Conservation (phyloP, 2,329 filamentous ascomycete genomes). For the Fusarium robinianum region DNA sequence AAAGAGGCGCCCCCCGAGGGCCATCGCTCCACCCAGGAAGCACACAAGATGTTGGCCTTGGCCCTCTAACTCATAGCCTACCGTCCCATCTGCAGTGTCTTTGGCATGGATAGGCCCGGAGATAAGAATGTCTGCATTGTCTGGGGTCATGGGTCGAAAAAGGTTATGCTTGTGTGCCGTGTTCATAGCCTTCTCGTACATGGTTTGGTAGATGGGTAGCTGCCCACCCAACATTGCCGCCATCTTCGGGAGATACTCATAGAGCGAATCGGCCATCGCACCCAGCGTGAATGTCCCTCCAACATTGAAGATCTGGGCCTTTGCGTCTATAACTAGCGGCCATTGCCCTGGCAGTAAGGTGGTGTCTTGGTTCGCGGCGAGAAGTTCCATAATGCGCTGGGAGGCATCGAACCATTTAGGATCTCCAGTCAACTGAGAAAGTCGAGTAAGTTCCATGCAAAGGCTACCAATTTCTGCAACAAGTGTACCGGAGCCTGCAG, state of each 20-base stretch:
- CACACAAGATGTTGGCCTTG: conserved; percentile 53
- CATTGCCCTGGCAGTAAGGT: conserved; percentile 75
- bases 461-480: conserved; percentile 63
- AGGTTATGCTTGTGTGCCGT: conserved; percentile 61
- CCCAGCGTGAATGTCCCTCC: conserved; percentile 52
- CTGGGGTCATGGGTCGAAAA: conserved; percentile 64
- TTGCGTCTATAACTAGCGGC: conserved; percentile 51
- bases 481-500: conserved; percentile 45
- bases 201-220: conserved; percentile 57
- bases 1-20: conserved; percentile 52
- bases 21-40: conserved; percentile 57
- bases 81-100: conserved; percentile 39
- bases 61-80: conserved; percentile 41
- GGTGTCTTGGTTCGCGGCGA: conserved; percentile 66
- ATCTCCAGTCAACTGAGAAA: conserved; percentile 74
- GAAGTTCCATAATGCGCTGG: conserved; percentile 67
- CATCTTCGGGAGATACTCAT: conserved; percentile 94
- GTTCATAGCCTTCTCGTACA: conserved; percentile 62
- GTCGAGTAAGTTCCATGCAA: conserved; percentile 71
- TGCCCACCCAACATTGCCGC: conserved; percentile 65
- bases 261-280: conserved; percentile 57
- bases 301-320: conserved; percentile 29
- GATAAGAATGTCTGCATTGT: conserved; percentile 58
- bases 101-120: conserved; percentile 46
- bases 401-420: conserved; percentile 76